A percentile compares a stretch with the other conserved stretches of the same genome.
Conservation (phyloP, 2,329 filamentous ascomycete genomes). For the Arachnopeziza araneosa region DNA sequence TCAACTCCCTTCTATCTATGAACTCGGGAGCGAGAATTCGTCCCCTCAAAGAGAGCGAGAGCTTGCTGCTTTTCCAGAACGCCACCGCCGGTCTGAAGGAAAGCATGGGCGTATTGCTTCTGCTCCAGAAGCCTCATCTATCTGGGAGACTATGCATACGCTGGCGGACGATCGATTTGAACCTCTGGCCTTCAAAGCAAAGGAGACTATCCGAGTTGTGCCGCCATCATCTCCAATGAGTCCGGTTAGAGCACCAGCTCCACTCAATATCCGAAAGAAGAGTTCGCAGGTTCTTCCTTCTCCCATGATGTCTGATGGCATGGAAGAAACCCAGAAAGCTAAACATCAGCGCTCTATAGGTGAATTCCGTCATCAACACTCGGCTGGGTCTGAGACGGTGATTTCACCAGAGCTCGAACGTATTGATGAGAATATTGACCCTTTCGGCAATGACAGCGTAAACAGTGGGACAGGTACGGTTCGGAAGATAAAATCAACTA, state of each 20-base stretch:
- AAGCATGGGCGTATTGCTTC: conserved; percentile 25
- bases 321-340: background rate
- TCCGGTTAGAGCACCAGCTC: conserved; percentile 28
- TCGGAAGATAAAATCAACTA: conserved; percentile 24
- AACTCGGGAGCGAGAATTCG: conserved; percentile 18
- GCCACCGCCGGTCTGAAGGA: conserved; percentile 9
- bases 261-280: conserved; percentile 30
- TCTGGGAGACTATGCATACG: conserved; percentile 2
- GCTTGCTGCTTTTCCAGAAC: conserved; percentile 7
- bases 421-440: conserved; percentile 14
- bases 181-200: conserved; percentile 8
- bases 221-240: conserved; percentile 20
- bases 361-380: conserved; percentile 23
- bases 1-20: conserved; percentile 27
- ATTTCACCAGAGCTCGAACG: conserved; percentile 10
- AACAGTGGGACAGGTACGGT: conserved; percentile 23
- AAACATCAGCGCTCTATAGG: conserved; percentile 6
- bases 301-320: conserved; percentile 13
- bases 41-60: conserved; percentile 12
- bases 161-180: conserved; percentile 6
- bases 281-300: conserved; percentile 13
- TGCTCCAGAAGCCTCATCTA: conserved; percentile 23
- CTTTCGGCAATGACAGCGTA: background rate
- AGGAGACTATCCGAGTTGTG: conserved; percentile 28
- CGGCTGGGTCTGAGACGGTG: conserved; percentile 5